Evolutionary conservation across 78 protist species (phyloP).

Genomic region (Dictyostelium citrinum): DNA sequence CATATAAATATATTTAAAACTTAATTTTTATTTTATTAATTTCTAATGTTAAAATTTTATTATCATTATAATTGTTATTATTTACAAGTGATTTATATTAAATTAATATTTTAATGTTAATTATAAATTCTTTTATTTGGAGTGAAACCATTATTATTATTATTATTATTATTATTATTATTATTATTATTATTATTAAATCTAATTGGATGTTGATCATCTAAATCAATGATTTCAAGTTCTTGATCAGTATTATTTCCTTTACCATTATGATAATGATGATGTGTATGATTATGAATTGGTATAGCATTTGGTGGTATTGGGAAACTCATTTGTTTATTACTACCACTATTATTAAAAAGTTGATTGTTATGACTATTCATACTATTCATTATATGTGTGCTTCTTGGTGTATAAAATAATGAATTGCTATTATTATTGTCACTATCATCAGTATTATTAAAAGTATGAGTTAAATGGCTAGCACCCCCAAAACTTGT

Average conservation of each 20-base stretch:
- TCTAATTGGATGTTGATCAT: background rate
- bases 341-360: background rate
- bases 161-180: background rate
- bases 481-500: background rate
- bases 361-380: background rate
- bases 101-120: background rate
- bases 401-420: background rate
- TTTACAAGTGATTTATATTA: background rate
- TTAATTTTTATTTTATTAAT: background rate
- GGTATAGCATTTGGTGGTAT: constrained; percentile 3
- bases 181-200: background rate
- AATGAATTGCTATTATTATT: background rate
- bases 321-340: background rate
- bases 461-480: background rate
- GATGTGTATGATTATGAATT: background rate
- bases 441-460: background rate
- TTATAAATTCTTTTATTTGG: background rate
- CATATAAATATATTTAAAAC: background rate
- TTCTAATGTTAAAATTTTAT: background rate
- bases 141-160: background rate
- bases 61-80: background rate
- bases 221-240: background rate
- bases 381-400: background rate
- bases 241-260: background rate
- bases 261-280: background rate